Conservation (phyloP, 495 filamentous ascomycete species). For the Penicillium daleae region DNA sequence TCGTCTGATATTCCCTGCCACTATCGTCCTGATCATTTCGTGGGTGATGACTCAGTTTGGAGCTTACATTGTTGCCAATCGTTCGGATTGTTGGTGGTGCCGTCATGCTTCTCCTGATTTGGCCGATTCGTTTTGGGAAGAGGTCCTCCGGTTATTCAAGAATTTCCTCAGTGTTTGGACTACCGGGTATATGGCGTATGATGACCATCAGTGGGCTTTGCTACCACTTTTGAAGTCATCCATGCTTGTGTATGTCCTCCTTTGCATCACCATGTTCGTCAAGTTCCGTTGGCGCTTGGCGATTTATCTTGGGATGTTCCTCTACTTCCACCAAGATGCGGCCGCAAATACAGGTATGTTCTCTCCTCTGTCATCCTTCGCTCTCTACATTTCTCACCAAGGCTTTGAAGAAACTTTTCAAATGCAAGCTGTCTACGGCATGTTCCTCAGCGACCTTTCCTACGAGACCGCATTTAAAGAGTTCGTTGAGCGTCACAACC, state of each 20-base stretch:
- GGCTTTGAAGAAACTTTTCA: slow-evolving; percentile 43
- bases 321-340: slow-evolving; percentile 56
- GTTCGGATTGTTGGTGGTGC: slow-evolving; percentile 63
- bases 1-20: slow-evolving; percentile 63
- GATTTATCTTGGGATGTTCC: slow-evolving; percentile 51
- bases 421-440: slow-evolving; percentile 67
- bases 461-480: slow-evolving; percentile 55
- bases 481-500: slow-evolving; percentile 52
- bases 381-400: not conserved
- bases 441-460: slow-evolving; percentile 64
- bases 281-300: slow-evolving; percentile 60
- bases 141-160: slow-evolving; percentile 47
- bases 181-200: slow-evolving; percentile 60
- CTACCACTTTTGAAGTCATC: slow-evolving; percentile 63
- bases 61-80: slow-evolving; percentile 59
- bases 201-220: slow-evolving; percentile 69
- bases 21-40: slow-evolving; percentile 59
- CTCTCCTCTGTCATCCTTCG: not conserved
- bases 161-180: slow-evolving; percentile 62
- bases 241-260: slow-evolving; percentile 62
- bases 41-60: slow-evolving; percentile 62
- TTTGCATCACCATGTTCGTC: slow-evolving; percentile 59
- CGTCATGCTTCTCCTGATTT: slow-evolving; percentile 56
- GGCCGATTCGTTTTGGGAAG: slow-evolving; percentile 38
- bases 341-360: slow-evolving; percentile 33